Evolutionary conservation across 768 basidiomycete species (phyloP), one percentile per base, ranked within the genome.

Genomic region (Hypsizygus marmoreus): DNA sequence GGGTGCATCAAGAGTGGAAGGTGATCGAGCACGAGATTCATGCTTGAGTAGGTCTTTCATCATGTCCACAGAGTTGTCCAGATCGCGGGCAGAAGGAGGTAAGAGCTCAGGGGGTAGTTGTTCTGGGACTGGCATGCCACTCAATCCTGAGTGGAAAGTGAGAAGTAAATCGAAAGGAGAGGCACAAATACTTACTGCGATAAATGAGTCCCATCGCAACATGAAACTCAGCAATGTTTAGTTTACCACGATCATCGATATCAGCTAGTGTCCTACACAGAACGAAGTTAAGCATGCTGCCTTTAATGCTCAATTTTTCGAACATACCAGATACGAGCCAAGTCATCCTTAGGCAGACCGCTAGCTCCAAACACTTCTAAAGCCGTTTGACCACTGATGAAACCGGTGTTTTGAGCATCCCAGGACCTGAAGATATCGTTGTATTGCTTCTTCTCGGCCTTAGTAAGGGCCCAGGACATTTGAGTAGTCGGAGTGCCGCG

Each of bases 181-280:
- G 45, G 20, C 16, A 40, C 20, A 35, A 39, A 50, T 20, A 80
- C 90, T 56, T 70, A 97, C 95, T 79, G 61, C 97, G 85, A 69
- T 94, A 97, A 59, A 99, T 98, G 43, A 98, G 73, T 41, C 91
- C 93, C 95, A 99, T 99, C 0, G 97, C 97, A 47, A 97, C 90
- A 62, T 98, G 93, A 64, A 99, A 99, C 63, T 98, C 97, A 11
- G 91, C 88, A 20, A 95, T 73, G 56, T 97, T 97, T 37, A 98
- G 80, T 66, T 94, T 97, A 17, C 97, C 97, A 17, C 93, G 85
- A 67, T 98, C 92, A 50, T 95, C 88, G 29, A 81, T 78, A 66
- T 99, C 97, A 14, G 95, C 91, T 5, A 98, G 78, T 11, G 82
- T 86, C 95, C 94, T 97, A 40, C 12, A n/a, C n/a, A n/a, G n/a